phyloP scores from a whole-genome alignment of 2,329 filamentous ascomycete genomes.

The Septoria linicola region DNA sequence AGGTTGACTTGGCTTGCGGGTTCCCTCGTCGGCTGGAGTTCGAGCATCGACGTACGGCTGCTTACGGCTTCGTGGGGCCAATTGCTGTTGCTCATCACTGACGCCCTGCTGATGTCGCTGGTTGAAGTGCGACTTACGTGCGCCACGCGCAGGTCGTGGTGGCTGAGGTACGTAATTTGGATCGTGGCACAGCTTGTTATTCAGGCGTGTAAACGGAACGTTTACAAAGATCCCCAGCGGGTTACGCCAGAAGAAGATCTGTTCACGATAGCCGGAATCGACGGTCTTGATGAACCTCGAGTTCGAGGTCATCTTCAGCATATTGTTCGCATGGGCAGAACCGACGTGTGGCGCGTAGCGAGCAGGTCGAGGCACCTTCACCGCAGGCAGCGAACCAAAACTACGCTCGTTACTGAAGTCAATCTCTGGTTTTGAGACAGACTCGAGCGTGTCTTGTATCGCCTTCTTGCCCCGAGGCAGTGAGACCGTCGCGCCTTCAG shows the following conservation, averaged over 20 bases:
- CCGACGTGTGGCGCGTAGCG: conserved; percentile 25
- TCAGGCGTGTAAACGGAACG: conserved; percentile 26
- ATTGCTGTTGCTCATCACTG: conserved; percentile 1
- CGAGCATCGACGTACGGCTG: neutral
- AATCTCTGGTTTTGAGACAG: conserved; percentile 42
- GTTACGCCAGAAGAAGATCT: conserved; percentile 24
- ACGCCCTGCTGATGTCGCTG: conserved; percentile 1
- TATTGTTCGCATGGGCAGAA: conserved; percentile 20
- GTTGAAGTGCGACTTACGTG: neutral
- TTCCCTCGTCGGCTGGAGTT: neutral
- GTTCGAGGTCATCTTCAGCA: conserved; percentile 23
- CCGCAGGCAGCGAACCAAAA: conserved; percentile 47
- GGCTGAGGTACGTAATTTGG: conserved; percentile 7
- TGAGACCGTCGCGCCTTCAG: conserved; percentile 66
- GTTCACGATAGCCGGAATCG: conserved; percentile 19
- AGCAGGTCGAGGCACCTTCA: conserved; percentile 32
- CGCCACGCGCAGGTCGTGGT: neutral
- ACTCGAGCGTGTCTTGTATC: conserved; percentile 30
- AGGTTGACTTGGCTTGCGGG: conserved; percentile 3
- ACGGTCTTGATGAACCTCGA: conserved; percentile 19
- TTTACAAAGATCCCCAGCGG: conserved; percentile 32
- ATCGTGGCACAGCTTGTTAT: conserved; percentile 27
- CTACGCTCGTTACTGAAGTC: conserved; percentile 49
- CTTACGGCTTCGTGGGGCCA: neutral
- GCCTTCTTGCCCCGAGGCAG: conserved; percentile 50